Percentiles rank a stretch among this genome's conserved stretches.
Evolutionary conservation across 2,329 filamentous ascomycete genomes (phyloP).

Genomic region (Hysterium pulicare): DNA sequence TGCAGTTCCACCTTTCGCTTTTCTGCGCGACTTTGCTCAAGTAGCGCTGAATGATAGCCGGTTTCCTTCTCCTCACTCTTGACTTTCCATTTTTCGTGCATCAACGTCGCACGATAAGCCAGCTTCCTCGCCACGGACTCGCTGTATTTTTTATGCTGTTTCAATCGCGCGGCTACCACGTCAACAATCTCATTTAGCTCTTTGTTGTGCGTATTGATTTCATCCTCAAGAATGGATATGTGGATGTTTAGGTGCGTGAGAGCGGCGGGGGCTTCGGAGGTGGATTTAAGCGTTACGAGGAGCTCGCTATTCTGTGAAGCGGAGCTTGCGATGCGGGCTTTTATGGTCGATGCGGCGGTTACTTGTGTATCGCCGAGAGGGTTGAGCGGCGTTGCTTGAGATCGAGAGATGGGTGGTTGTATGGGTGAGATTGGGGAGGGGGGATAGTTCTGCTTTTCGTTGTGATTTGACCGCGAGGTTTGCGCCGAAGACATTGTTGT

Average conservation of each 20-base stretch:
- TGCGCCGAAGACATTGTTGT: no score
- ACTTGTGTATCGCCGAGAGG: no score
- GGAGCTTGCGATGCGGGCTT: not conserved
- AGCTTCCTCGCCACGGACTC: not conserved
- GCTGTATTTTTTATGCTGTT: not conserved
- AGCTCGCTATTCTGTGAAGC: not conserved
- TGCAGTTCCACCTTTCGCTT: not conserved
- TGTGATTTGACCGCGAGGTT: no score
- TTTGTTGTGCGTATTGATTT: not conserved
- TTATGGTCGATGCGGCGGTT: no score
- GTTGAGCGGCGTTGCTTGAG: no score
- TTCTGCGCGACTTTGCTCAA: not conserved
- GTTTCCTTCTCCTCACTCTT: conserved; percentile 1
- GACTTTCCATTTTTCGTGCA: conserved; percentile 1
- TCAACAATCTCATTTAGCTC: not conserved
- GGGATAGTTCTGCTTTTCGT: no score
- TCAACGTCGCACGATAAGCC: not conserved
- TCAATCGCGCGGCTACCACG: not conserved
- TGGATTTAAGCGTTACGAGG: not conserved
- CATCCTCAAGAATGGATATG: not conserved
- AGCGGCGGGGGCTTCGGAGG: not conserved
- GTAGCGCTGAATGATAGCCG: not conserved
- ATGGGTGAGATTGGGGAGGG: no score
- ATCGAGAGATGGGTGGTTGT: no score
- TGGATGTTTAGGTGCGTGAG: not conserved